Conservation (phyloP, 805 yeast genomes). For the Pichia gijzeniarum region DNA sequence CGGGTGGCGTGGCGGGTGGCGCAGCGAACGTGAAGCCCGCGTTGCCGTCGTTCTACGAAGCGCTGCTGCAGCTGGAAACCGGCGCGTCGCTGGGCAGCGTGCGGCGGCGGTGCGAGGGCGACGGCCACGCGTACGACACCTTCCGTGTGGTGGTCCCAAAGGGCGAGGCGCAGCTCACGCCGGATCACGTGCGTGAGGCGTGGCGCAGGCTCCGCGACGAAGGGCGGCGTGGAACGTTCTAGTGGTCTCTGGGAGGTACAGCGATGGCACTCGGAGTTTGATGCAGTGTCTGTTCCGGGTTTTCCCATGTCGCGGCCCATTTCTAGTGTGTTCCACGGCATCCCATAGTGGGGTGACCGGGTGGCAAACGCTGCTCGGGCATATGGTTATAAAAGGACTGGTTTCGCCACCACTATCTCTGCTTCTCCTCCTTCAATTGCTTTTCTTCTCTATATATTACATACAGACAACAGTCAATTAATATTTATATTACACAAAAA, state of each 20-base stretch:
- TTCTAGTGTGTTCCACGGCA: too few species aligned
- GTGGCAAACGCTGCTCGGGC: too few species aligned
- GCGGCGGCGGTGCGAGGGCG: constrained; percentile 5
- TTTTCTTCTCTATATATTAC: too few species aligned
- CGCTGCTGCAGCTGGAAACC: constrained; percentile 7
- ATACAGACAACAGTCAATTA: neutral
- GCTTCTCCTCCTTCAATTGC: too few species aligned
- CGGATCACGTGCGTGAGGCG: constrained; percentile 61
- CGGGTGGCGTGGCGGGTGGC: constrained; percentile 31
- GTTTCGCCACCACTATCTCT: too few species aligned
- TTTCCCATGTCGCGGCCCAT: too few species aligned
- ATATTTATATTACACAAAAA: constrained; percentile 1
- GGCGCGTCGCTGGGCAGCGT: constrained; percentile 3
- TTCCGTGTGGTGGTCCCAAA: constrained; percentile 14
- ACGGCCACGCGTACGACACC: constrained; percentile 17
- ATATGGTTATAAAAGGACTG: neutral
- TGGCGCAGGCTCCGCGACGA: constrained; percentile 3
- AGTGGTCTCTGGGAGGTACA: neutral
- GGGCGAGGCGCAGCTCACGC: constrained; percentile 55
- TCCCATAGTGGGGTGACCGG: too few species aligned
- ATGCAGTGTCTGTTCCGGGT: neutral
- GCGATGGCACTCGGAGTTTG: neutral
- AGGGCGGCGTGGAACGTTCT: neutral
- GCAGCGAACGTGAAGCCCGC: constrained; percentile 18
- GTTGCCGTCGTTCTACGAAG: constrained; percentile 17